These are phyloP conservation scores for Amanita polypyramis DNA, from an alignment of 768 basidiomycete genomes.

Conservation along the genomic window DNA sequence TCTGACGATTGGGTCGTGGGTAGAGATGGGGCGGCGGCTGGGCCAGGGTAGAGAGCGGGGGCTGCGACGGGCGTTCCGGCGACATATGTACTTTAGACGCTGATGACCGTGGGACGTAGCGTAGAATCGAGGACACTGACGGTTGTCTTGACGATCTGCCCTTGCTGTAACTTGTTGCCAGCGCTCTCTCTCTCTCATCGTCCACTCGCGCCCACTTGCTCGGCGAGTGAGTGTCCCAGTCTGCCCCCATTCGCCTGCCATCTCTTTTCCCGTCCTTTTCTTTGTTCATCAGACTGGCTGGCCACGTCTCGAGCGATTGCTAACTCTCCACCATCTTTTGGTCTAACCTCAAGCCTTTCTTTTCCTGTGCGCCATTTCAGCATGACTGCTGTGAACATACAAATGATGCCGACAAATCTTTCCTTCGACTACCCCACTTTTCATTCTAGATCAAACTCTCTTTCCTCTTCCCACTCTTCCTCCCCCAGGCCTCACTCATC, in stretches of 20 bases:
- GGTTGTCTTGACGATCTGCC: constrained; percentile 35
- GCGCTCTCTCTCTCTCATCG: constrained; percentile 9
- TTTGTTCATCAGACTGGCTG: constrained; percentile 35
- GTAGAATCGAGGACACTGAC: constrained; percentile 5
- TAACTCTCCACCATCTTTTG: constrained; percentile 26
- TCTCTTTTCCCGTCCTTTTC: constrained; percentile 14
- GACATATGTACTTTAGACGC: constrained; percentile 51
- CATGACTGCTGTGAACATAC: constrained; percentile 70
- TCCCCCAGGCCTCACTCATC: constrained; percentile 72
- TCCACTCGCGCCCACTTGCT: constrained; percentile 24
- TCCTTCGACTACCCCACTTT: constrained; percentile 65
- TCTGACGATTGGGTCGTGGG: constrained; percentile 70
- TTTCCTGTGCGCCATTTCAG: constrained; percentile 11
- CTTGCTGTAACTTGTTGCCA: constrained; percentile 12
- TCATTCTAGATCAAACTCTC: constrained; percentile 71
- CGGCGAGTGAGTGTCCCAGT: constrained; percentile 20
- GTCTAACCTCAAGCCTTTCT: constrained; percentile 12
- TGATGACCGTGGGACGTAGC: constrained; percentile 13
- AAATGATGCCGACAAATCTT: constrained; percentile 56
- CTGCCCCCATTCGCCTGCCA: constrained; percentile 14
- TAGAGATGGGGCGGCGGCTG: constrained; percentile 53
- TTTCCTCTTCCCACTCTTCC: constrained; percentile 65
- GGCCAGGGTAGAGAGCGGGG: constrained; percentile 38
- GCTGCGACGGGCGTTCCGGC: constrained; percentile 53
- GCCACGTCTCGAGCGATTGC: constrained; percentile 33